Evolutionary conservation across 2,329 filamentous ascomycete species (phyloP), one percentile per base, ranked within the genome.

Genomic region (Diaporthe vexans): DNA sequence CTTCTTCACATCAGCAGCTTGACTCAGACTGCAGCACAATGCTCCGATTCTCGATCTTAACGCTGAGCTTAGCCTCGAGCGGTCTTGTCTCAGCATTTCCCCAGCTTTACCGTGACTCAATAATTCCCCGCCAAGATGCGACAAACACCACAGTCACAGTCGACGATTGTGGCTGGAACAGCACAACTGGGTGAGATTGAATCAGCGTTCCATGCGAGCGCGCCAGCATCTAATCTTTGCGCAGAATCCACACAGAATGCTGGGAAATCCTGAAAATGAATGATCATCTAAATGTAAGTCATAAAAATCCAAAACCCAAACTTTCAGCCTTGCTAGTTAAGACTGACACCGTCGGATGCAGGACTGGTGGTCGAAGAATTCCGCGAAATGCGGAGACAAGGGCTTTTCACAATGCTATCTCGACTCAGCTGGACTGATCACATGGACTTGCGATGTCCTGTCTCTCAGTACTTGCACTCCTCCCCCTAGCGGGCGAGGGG

Each of bases 331-430:
- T 24, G 8, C 48, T 24, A 0, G 40, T 1, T 29, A 13, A 52
- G 19, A 52, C 63, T 67, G 46, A 67, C 63, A 37, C 29, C 26
- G 7, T 67, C 37, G 19, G 8, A 0, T 1, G 15, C 15, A 67
- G 63, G 63, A 67, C 33, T 67, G 63, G 63, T 67, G 63, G 63
- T 67, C 63, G 29, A 67, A 67, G 21, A 67, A 67, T 29, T 67
- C 63, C 13, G 63, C 63, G 11, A 52, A 37, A 67, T 67, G 63
- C 29, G 63, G n/a, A 10, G 63, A 67, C 21, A 67, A 67, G 15
- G 63, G 63, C 8, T 67, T 67, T n/a, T 67, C 63, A 19, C 63
- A 67, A 26, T 67, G 63, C 13, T 67, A 67, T 13, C 9, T 67
- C 29, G 63, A 67, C 5, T 52, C 63, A 11, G 63, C 63, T 11